A percentile compares a stretch with the other conserved stretches of the same genome.
Conservation (phyloP, 805 yeast genomes). For the Spathaspora arborariae region DNA sequence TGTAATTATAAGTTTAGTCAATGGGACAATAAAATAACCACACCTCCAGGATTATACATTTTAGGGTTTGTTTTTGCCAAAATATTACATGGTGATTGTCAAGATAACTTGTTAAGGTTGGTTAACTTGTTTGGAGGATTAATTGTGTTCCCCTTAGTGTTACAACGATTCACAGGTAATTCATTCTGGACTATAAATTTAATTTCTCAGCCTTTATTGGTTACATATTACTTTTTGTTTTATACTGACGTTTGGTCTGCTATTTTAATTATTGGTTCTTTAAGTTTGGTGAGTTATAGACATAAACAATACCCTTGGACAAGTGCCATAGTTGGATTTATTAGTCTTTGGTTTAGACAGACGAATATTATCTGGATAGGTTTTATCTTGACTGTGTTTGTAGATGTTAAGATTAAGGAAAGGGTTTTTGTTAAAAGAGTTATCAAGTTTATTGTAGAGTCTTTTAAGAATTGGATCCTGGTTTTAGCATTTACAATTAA, state of each 20-base stretch:
- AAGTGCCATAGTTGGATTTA: conserved; percentile 54
- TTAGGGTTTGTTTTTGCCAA: conserved; percentile 39
- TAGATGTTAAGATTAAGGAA: conserved; percentile 40
- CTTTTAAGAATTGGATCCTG: conserved; percentile 16
- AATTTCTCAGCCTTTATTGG: conserved; percentile 61
- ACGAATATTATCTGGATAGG: conserved; percentile 88
- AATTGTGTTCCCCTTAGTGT: conserved; percentile 46
- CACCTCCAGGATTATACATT: conserved; percentile 89
- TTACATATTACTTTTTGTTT: conserved; percentile 70
- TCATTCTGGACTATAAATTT: conserved; percentile 26
- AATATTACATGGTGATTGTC: conserved; percentile 22
- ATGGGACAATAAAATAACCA: conserved; percentile 91
- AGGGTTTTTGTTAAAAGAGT: conserved; percentile 7
- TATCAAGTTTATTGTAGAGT: conserved; percentile 11
- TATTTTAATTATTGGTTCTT: conserved; percentile 55
- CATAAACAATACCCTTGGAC: conserved; percentile 16
- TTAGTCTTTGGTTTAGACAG: conserved; percentile 77
- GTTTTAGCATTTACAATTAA: conserved; percentile 52
- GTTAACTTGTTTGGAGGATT: conserved; percentile 68
- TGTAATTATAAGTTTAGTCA: conserved; percentile 54
- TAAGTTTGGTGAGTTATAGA: conserved; percentile 40
- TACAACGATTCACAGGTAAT: conserved; percentile 16
- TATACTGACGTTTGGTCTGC: conserved; percentile 96
- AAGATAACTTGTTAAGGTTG: conserved; percentile 24
- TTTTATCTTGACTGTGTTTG: conserved; percentile 50